These are phyloP conservation scores for Salicornia ramosissima DNA, from an alignment of 148 eudicot species.

Conservation along the genomic window DNA sequence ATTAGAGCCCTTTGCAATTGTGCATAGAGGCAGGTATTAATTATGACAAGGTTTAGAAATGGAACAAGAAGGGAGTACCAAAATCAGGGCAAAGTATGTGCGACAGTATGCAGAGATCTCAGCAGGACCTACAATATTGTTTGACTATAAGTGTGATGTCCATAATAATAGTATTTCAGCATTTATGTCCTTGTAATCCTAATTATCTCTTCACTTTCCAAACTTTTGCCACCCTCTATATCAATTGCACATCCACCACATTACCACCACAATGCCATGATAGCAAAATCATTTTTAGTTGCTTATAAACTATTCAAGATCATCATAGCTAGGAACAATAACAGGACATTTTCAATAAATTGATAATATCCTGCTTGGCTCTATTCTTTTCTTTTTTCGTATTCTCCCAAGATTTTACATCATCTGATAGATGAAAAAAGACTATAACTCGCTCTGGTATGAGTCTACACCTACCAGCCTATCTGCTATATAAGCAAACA, in stretches of 20 bases:
- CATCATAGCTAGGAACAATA: conserved; percentile 8
- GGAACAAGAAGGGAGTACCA: conserved; percentile 1
- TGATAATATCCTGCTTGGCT: conserved; percentile 10
- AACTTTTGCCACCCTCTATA: conserved; percentile 1
- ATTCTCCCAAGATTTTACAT: not conserved
- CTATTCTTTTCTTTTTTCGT: not conserved
- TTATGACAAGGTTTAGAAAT: not conserved
- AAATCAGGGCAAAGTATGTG: not conserved
- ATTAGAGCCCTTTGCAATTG: not conserved
- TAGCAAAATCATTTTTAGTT: not conserved
- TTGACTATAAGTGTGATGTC: not conserved
- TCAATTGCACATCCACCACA: conserved; percentile 3
- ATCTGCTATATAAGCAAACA: conserved; percentile 52
- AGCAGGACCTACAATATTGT: conserved; percentile 3
- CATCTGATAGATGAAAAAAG: conserved; percentile 14
- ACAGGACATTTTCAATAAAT: conserved; percentile 3
- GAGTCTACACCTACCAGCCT: conserved; percentile 40
- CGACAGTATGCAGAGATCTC: conserved; percentile 3
- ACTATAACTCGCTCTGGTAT: conserved; percentile 33
- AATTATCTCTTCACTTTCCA: not conserved
- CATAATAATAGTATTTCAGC: not conserved
- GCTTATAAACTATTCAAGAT: conserved; percentile 1
- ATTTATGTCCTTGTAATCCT: not conserved
- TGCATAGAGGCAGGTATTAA: not conserved
- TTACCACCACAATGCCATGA: not conserved